Evolutionary conservation across 352 stramenopile species (phyloP), one percentile per base, ranked within the genome.

Genomic region (Plasmopara muralis): DNA sequence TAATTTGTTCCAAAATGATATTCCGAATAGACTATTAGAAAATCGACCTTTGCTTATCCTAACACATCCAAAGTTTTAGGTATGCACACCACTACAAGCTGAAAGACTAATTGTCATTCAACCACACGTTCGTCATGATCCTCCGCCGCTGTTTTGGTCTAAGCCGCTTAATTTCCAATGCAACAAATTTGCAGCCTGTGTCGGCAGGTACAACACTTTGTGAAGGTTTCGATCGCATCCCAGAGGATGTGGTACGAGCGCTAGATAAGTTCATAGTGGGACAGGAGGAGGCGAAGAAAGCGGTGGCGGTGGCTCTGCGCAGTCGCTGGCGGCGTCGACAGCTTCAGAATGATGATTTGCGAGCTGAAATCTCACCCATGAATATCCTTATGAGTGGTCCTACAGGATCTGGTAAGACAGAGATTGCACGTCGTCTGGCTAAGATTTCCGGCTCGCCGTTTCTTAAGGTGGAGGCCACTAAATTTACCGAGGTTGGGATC

Each of bases 361-460:
- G 71, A 10, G 66, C 71, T n/a, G 87, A 97, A 61, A 89, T 98
- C 39, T 97, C 95, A 20, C 97, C 97, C 40, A 98, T 98, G 72
- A 99, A 99, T 72, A 98, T 99, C 45, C 79, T 99, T 37, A 98
- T 99, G 95, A 98, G 98, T 57, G 97, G 97, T 1, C 95, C 96
- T 18, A 99, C 96, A 18, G 97, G 97, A 33, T 98, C 93, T 20
- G 96, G 97, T 50, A 98, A 98, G 80, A 99, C 96, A 6, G 96
- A 99, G 81, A 98, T 99, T 47, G 96, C 95, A 37, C 71, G 96
- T 14, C 83, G 96, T n/a, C 88, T 99, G 56, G 96, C 96, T 40
- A 98, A 97, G 70, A 85, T 99, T 57, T 94, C 84, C n/a, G 73
- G 97, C 65, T 96, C 96, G 47, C 96, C 96, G n/a, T 99, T 99